phyloP scores from a whole-genome alignment of 176 grass and related monocot species.

The Avena eriantha region DNA sequence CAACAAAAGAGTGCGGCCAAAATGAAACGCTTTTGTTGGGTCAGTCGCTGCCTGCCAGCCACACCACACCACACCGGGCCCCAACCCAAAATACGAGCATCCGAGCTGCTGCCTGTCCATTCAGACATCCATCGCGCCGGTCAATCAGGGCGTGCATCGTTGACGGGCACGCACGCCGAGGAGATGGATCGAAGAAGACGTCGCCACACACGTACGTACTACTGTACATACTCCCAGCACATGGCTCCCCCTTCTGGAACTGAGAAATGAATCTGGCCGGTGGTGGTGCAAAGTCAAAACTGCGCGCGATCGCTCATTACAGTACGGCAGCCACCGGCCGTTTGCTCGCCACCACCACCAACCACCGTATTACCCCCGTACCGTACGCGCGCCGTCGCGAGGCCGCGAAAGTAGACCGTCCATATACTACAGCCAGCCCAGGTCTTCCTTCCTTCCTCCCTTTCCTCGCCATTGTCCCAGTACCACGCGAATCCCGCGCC shows the following conservation, averaged over 20 bases:
- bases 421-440: background rate
- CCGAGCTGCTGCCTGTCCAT: too few species aligned
- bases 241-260: background rate
- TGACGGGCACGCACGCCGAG: constrained; percentile 19
- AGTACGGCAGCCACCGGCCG: background rate
- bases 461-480: too few species aligned
- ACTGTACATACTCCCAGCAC: background rate
- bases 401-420: background rate
- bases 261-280: background rate
- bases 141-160: background rate
- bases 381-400: background rate
- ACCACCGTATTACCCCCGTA: background rate
- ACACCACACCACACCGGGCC: background rate
- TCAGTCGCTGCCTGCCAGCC: background rate
- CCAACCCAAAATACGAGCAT: background rate
- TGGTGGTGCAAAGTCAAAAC: constrained; percentile 12
- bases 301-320: background rate
- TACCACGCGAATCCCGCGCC: too few species aligned
- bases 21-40: background rate
- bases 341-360: background rate
- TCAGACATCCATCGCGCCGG: too few species aligned
- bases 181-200: constrained; percentile 5
- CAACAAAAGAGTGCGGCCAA: background rate
- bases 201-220: background rate
- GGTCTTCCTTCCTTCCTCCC: background rate